These are phyloP conservation scores for Henningerozyma blattae DNA, from an alignment of 805 yeast species.

Conservation along the genomic window DNA sequence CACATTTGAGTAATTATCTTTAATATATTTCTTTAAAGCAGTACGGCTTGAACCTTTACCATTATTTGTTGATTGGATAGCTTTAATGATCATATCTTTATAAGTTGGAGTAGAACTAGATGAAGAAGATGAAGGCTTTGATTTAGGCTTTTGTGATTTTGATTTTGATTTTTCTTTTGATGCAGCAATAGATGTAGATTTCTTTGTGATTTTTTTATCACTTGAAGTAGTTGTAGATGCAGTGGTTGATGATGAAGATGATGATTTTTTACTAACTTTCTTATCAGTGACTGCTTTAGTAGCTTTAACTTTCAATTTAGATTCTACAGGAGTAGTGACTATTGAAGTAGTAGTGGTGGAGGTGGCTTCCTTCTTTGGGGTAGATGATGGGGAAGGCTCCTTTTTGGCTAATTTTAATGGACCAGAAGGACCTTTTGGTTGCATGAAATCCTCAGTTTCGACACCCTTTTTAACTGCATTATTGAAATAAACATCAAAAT, in stretches of 20 bases:
- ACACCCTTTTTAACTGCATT: slow-evolving; percentile 74
- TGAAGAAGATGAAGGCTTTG: not conserved
- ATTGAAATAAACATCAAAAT: slow-evolving; percentile 68
- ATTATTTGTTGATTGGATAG: slow-evolving; percentile 60
- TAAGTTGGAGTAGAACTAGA: slow-evolving; percentile 10
- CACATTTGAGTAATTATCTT: slow-evolving; percentile 34
- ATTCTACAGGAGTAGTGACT: slow-evolving; percentile 9
- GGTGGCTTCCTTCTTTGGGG: slow-evolving; percentile 10
- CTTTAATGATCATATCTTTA: slow-evolving; percentile 33
- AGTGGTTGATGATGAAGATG: not conserved
- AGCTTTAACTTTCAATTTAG: slow-evolving; percentile 6
- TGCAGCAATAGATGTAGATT: slow-evolving; percentile 1
- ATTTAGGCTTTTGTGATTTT: slow-evolving; percentile 1
- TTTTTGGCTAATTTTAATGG: slow-evolving; percentile 48
- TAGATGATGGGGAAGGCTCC: slow-evolving; percentile 1
- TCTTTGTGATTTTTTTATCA: slow-evolving; percentile 1
- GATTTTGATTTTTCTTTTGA: not conserved
- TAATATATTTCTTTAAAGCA: slow-evolving; percentile 74
- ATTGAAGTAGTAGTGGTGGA: slow-evolving; percentile 19
- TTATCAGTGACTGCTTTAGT: slow-evolving; percentile 2
- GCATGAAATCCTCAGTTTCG: slow-evolving; percentile 56
- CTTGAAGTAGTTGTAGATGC: not conserved
- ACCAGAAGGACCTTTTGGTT: slow-evolving; percentile 86
- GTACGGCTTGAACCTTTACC: slow-evolving; percentile 79
- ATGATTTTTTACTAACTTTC: slow-evolving; percentile 1